These are phyloP conservation scores for Talaromyces sp. DNA, from an alignment of 2,329 filamentous ascomycete species.

Conservation along the genomic window DNA sequence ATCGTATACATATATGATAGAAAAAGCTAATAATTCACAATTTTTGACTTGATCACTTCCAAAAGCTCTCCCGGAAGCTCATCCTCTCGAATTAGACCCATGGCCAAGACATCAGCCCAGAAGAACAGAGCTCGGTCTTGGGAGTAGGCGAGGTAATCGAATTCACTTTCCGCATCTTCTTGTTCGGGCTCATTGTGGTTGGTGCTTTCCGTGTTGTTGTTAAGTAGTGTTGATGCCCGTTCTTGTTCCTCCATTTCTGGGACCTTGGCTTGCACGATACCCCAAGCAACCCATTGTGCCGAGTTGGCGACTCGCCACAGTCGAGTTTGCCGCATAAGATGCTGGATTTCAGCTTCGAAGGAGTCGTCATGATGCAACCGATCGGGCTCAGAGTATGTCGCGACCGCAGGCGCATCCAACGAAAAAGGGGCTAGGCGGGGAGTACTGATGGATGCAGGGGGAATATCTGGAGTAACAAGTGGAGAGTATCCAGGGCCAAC, in stretches of 20 bases:
- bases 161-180: slow-evolving; percentile 54
- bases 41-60: slow-evolving; percentile 55
- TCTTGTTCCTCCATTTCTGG: slow-evolving; percentile 58
- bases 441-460: slow-evolving; percentile 49
- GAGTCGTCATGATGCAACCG: slow-evolving; percentile 44
- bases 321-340: slow-evolving; percentile 70
- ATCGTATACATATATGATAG: neutral
- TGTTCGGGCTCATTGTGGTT: slow-evolving; percentile 7
- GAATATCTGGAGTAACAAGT: slow-evolving; percentile 49
- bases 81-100: slow-evolving; percentile 69
- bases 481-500: slow-evolving; percentile 21
- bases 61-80: slow-evolving; percentile 69
- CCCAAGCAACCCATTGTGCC: slow-evolving; percentile 92
- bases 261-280: slow-evolving; percentile 88
- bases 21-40: slow-evolving; percentile 55
- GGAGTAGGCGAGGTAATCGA: slow-evolving; percentile 89
- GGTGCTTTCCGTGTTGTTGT: neutral
- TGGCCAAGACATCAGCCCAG: slow-evolving; percentile 78
- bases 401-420: slow-evolving; percentile 66
- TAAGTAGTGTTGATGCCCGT: slow-evolving; percentile 17
- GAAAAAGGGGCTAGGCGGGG: slow-evolving; percentile 60
- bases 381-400: slow-evolving; percentile 10
- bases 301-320: slow-evolving; percentile 86
- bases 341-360: slow-evolving; percentile 62
- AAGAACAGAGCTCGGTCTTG: slow-evolving; percentile 90